Conservation (phyloP, 1,139 yeast species). For the Candida labiduridarum region DNA sequence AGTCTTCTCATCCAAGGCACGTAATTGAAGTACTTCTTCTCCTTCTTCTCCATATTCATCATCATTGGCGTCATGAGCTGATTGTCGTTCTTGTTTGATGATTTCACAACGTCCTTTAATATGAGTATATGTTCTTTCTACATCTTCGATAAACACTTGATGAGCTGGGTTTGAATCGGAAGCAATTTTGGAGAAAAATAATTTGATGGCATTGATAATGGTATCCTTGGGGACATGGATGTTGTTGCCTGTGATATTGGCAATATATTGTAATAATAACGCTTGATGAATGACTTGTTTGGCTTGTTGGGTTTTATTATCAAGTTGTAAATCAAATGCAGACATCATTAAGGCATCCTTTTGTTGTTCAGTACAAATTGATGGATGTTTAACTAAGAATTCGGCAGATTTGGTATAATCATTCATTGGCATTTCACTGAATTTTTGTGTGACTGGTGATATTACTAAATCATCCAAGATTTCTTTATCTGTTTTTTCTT, state of each 20-base stretch:
- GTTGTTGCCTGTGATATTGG: constrained; percentile 53
- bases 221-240: constrained; percentile 34
- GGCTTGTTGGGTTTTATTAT: constrained; percentile 54
- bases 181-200: constrained; percentile 69
- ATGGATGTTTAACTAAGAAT: constrained; percentile 60
- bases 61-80: constrained; percentile 25
- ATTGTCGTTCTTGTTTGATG: constrained; percentile 50
- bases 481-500: constrained; percentile 24
- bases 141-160: constrained; percentile 72
- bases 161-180: constrained; percentile 59
- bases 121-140: constrained; percentile 68
- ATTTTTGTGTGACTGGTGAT: constrained; percentile 63
- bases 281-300: constrained; percentile 77
- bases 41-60: constrained; percentile 55
- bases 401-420: constrained; percentile 52
- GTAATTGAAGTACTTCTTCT: constrained; percentile 82
- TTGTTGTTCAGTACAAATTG: constrained; percentile 77
- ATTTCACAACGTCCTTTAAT: constrained; percentile 74
- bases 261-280: constrained; percentile 73
- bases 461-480: constrained; percentile 38
- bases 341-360: constrained; percentile 93
- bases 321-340: constrained; percentile 83
- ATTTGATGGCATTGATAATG: constrained; percentile 56
- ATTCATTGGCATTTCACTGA: constrained; percentile 56
- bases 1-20: constrained; percentile 83